Base-by-base conservation (phyloP, 176 grass and related monocot species). In the Hyparrhenia diplandra region DNA sequence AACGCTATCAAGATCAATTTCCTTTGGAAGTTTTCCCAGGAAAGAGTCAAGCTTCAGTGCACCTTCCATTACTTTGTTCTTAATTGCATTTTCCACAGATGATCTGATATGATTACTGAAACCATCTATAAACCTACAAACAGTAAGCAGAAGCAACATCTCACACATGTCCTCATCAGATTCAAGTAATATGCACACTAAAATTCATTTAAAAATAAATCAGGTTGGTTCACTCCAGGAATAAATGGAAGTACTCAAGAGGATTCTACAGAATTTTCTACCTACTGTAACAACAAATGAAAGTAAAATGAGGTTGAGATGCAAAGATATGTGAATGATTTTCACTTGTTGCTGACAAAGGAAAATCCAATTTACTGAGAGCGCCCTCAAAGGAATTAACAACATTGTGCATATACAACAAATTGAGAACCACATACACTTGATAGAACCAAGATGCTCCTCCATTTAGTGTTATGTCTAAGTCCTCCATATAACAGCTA, bases 391-490 rank as follows among this genome's bases (percentile, higher is more conserved):
- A 73, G 18, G 31, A 78, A 5, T 59, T 17, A 51, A 51, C 1
- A 71, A 34, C 43, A 49, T 78, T 71, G 40, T 74, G 34, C 37
- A 23, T 12, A 49, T 71, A 24, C 41, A 70, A 24, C 35, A 31
- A 12, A 81, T 34, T 6, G 49, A 6, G 29, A 62, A 89, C 63
- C 64, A 77, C 76, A 6, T 94, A 97, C 95, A 89, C 79, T 90
- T 97, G 95, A 91, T 97, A 97, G 73, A 97, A 92, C 95, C 95
- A 97, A 81, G 95, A 94, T 75, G 88, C 84, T 71, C 90, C 95
- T 57, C 95, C 95, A 76, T 89, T 83, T 76, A 94, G 67, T 51
- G 81, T 78, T 71, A 97, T 94, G 78, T 79, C 71, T 24, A 94
- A 65, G 77, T 85, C 78, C 51, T 86, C 64, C 84, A 98, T 92